These are phyloP conservation scores for Colletotrichum camelliae DNA, from an alignment of 2,329 filamentous ascomycete genomes.

Conservation along the genomic window DNA sequence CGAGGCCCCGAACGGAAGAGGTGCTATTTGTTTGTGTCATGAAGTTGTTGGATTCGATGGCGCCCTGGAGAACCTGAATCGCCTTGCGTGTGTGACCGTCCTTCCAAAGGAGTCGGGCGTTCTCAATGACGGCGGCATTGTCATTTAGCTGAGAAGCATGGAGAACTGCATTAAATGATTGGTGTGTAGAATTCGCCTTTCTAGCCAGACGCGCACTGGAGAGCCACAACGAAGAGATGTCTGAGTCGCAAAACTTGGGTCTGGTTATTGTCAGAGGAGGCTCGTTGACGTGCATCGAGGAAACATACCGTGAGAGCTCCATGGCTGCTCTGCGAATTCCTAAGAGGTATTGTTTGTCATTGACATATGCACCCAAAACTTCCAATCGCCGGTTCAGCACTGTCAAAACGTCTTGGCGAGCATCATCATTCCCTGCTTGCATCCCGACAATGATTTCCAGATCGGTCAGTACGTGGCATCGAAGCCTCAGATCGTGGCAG, in stretches of 20 bases:
- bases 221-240: constrained; percentile 86
- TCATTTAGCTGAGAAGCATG: constrained; percentile 87
- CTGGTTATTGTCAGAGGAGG: constrained; percentile 31
- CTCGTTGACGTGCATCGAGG: not conserved
- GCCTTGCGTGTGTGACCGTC: constrained; percentile 94
- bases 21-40: constrained; percentile 50
- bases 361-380: constrained; percentile 84
- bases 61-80: constrained; percentile 87
- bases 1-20: constrained; percentile 45
- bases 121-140: constrained; percentile 89
- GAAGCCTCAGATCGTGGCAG: constrained; percentile 84
- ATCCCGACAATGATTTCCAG: constrained; percentile 75
- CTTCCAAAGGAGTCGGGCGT: constrained; percentile 90
- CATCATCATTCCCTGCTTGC: constrained; percentile 43
- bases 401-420: constrained; percentile 50
- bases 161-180: constrained; percentile 92
- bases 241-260: constrained; percentile 68
- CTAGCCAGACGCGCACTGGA: constrained; percentile 84
- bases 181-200: constrained; percentile 82
- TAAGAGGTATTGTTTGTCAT: constrained; percentile 93
- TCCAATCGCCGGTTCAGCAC: constrained; percentile 80
- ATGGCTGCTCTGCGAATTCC: constrained; percentile 87
- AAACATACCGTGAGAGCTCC: constrained; percentile 72
- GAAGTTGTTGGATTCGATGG: constrained; percentile 83
- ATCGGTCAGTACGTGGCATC: constrained; percentile 87